phyloP scores from a whole-genome alignment of 208 protist species.

The Acanthamoeba sp. region DNA sequence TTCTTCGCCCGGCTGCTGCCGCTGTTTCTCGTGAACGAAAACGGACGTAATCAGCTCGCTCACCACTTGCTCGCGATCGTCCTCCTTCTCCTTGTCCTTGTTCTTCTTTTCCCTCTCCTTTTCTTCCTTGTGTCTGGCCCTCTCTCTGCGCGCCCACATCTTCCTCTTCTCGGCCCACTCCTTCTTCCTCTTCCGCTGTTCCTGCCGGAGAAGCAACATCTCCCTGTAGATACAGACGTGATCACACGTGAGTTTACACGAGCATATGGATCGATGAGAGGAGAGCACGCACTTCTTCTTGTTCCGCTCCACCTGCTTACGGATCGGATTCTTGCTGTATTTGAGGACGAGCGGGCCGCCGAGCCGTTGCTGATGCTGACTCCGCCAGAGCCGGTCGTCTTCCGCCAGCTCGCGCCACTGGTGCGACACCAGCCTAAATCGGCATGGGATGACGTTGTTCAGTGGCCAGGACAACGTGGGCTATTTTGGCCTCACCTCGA shows the following conservation, averaged over 20 bases:
- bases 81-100: neutral
- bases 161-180: constrained; percentile 55
- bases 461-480: neutral
- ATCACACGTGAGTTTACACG: neutral
- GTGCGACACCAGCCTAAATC: constrained; percentile 54
- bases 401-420: constrained; percentile 51
- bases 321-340: constrained; percentile 68
- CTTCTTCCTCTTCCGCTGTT: constrained; percentile 39
- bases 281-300: neutral
- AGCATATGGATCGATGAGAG: neutral
- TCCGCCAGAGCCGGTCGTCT: constrained; percentile 34
- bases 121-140: neutral
- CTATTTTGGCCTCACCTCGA: neutral
- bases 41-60: neutral
- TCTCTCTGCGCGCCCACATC: neutral
- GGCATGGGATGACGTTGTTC: neutral
- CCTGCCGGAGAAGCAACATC: constrained; percentile 2
- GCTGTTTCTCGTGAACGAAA: neutral
- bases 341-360: constrained; percentile 49
- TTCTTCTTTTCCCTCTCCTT: neutral
- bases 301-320: constrained; percentile 48
- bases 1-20: neutral
- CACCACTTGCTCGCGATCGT: neutral
- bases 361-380: neutral
- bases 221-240: neutral